Conservation (phyloP, 2,329 filamentous ascomycete genomes). For the Podosphaera fusca region DNA sequence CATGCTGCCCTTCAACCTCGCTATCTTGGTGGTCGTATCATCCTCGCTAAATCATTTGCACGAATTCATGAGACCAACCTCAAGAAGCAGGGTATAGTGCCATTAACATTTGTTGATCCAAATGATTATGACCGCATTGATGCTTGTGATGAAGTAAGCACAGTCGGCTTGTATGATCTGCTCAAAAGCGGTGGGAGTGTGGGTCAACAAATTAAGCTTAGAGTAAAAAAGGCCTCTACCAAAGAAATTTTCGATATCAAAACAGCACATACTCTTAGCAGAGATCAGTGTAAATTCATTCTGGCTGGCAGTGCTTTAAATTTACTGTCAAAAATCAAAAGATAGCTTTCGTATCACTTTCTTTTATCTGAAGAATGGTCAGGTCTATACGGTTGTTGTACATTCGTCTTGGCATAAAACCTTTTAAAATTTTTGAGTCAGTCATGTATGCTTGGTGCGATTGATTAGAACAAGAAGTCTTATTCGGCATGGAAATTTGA, state of each 20-base stretch:
- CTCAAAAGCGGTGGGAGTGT: conserved; percentile 57
- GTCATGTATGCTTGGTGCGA: too few relatives aligned
- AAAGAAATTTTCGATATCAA: conserved; percentile 47
- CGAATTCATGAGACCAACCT: conserved; percentile 99
- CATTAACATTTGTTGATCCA: conserved; percentile 82
- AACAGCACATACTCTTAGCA: conserved; percentile 70
- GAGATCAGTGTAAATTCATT: conserved; percentile 81
- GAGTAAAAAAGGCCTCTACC: conserved; percentile 32
- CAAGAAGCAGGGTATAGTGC: conserved; percentile 99
- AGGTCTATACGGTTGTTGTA: too few relatives aligned
- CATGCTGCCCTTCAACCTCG: conserved; percentile 94
- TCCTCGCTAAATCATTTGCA: conserved; percentile 87
- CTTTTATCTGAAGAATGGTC: too few relatives aligned
- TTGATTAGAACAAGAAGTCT: too few relatives aligned
- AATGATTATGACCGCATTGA: conserved; percentile 66
- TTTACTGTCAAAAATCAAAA: conserved; percentile 42
- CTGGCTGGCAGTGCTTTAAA: conserved; percentile 87
- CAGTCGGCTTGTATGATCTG: conserved; percentile 65
- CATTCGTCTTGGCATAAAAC: too few relatives aligned
- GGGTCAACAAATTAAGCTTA: conserved; percentile 36
- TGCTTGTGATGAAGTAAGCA: conserved; percentile 64
- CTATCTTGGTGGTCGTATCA: conserved; percentile 88
- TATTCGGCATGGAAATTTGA: too few relatives aligned
- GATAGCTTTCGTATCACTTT: background rate
- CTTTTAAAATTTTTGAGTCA: too few relatives aligned